Conservation (phyloP, 192 early-diverging fungal genomes). For the Paraglomus brasilianum region DNA sequence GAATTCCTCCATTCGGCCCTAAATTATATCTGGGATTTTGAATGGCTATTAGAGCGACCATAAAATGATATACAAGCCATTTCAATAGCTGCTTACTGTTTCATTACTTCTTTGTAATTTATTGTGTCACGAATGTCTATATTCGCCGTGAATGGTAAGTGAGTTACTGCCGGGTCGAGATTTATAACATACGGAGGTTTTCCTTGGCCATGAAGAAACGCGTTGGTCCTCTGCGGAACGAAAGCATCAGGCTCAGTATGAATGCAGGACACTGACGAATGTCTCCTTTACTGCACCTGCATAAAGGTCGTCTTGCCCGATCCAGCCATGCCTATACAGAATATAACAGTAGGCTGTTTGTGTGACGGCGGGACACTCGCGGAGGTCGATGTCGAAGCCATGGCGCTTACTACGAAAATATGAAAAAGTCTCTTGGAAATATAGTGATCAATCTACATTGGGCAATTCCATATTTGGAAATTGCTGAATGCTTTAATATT, state of each 20-base stretch:
- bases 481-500: too few relatives aligned
- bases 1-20: conserved; percentile 95
- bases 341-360: conserved; percentile 69
- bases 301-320: conserved; percentile 96
- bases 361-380: conserved; percentile 8
- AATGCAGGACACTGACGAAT: background rate
- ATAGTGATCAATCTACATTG: too few relatives aligned
- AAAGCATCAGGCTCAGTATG: background rate
- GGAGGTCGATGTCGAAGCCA: background rate
- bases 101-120: conserved; percentile 99
- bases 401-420: too few relatives aligned
- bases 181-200: conserved; percentile 88
- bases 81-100: conserved; percentile 61
- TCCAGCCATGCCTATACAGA: conserved; percentile 96
- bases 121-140: conserved; percentile 98
- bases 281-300: conserved; percentile 60
- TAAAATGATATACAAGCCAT: background rate
- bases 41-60: too few relatives aligned
- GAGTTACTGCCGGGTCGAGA: conserved; percentile 87
- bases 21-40: conserved; percentile 71
- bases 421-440: too few relatives aligned
- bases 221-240: conserved; percentile 72
- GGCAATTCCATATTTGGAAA: too few relatives aligned
- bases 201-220: conserved; percentile 75
- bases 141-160: conserved; percentile 90